These are phyloP conservation scores for Monilinia vaccinii-corymbosi DNA, from an alignment of 2,329 filamentous ascomycete genomes.

Conservation along the genomic window DNA sequence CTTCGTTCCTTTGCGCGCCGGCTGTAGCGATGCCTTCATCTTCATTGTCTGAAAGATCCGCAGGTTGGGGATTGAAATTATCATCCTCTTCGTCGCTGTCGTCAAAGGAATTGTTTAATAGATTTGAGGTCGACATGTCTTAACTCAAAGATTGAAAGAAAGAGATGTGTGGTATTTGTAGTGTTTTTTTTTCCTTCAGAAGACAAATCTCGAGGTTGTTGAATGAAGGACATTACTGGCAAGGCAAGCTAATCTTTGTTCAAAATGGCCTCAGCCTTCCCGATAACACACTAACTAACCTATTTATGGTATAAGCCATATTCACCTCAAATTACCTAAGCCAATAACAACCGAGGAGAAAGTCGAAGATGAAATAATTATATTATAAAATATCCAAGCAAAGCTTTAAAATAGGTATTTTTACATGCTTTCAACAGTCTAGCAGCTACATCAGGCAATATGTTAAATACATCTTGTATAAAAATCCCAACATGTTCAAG, in stretches of 20 bases:
- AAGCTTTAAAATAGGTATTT: neutral
- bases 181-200: neutral
- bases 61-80: conserved; percentile 79
- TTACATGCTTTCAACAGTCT: neutral
- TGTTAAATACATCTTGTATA: neutral
- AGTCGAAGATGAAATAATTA: no score
- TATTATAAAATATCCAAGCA: no score
- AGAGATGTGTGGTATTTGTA: conserved; percentile 1
- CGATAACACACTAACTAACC: conserved; percentile 1
- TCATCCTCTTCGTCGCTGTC: conserved; percentile 72
- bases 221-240: neutral
- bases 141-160: conserved; percentile 11
- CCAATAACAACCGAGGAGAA: neutral
- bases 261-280: conserved; percentile 11
- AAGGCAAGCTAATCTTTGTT: conserved; percentile 9
- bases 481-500: conserved; percentile 3
- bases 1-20: conserved; percentile 23
- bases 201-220: neutral
- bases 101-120: conserved; percentile 30
- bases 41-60: conserved; percentile 57
- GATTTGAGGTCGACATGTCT: conserved; percentile 24
- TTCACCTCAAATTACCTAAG: neutral
- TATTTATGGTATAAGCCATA: neutral
- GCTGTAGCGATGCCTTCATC: conserved; percentile 31
- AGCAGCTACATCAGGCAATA: neutral